Evolutionary conservation across 805 yeast species (phyloP), one percentile per base, ranked within the genome.

Genomic region (Candida namnaoensis): DNA sequence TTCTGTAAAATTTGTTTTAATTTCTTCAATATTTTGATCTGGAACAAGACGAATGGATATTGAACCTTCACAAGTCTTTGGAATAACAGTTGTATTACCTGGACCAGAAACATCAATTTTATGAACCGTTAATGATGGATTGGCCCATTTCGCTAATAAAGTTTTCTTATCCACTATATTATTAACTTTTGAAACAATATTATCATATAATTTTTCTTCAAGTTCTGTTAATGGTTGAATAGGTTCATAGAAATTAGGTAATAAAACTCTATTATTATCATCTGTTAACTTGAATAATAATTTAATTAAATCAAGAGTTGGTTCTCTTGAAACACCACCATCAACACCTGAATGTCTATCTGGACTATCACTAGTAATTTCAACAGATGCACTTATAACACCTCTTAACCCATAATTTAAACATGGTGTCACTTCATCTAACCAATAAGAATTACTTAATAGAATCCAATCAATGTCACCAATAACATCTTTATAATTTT

Each of bases 291-390:
- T 73, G 2, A 91, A 74, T 23, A 90, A 62, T 14, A 91, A 54
- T 41, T 80, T 82, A 35, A 90, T 72, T 60, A 91, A 61, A 56
- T 91, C 98, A 65, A 86, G 76, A 0, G 95, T 80, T 2, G 99
- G 97, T 52, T 91, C 99, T 43, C 83, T 72, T 46, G 78, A 75
- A 8, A 83, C 80, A 44, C 98, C 98, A 40, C 99, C 99, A 62
- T 88, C 95, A 9, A 93, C 93, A 47, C 99, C 99, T 0, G 97
- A 87, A 57, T 93, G 99, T 44, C 95, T 68, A 59, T 93, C 97
- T 1, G 95, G 95, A 44, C 72, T 72, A 48, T 81, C 90, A 40
- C 88, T 78, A 43, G 68, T 66, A 10, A 93, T 70, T 32, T 76
- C 77, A 3, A 93, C 74, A n/a, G 79, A 69, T 2, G 87, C 82